Conservation (phyloP, 2,329 filamentous ascomycete species). For the Septoria linicola region DNA sequence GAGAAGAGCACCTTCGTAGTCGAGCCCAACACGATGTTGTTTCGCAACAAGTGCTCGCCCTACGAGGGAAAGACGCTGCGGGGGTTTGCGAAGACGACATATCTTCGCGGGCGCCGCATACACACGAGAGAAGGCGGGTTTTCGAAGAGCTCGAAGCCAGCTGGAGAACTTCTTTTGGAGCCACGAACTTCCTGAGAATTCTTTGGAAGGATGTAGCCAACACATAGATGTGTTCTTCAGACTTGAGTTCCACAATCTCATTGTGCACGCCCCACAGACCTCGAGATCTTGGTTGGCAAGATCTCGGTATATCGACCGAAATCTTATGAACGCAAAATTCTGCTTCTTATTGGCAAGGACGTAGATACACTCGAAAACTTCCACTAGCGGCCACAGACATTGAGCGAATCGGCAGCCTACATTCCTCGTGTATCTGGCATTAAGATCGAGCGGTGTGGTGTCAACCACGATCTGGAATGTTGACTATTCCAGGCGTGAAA, state of each 20-base stretch:
- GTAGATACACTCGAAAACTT: conserved; percentile 20
- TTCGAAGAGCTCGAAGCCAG: conserved; percentile 50
- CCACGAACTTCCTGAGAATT: conserved; percentile 36
- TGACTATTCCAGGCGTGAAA: not conserved
- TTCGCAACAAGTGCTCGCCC: conserved; percentile 88
- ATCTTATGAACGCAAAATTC: not conserved
- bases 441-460: not conserved
- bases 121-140: conserved; percentile 68
- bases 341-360: conserved; percentile 7
- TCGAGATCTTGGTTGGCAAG: not conserved
- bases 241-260: too few relatives aligned
- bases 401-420: conserved; percentile 5
- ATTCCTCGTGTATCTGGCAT: not conserved
- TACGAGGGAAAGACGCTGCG: conserved; percentile 79
- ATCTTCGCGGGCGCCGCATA: conserved; percentile 74
- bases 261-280: too few relatives aligned
- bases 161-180: conserved; percentile 54
- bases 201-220: too few relatives aligned
- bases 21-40: conserved; percentile 76
- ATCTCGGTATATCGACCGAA: not conserved
- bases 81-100: conserved; percentile 81
- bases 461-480: not conserved
- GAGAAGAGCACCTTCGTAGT: conserved; percentile 73
- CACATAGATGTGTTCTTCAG: too few relatives aligned
- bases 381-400: conserved; percentile 33